A percentile compares a stretch with the other conserved stretches of the same genome.
Conservation (phyloP, 1,139 yeast genomes). For the Geotrichum klebahnii region DNA sequence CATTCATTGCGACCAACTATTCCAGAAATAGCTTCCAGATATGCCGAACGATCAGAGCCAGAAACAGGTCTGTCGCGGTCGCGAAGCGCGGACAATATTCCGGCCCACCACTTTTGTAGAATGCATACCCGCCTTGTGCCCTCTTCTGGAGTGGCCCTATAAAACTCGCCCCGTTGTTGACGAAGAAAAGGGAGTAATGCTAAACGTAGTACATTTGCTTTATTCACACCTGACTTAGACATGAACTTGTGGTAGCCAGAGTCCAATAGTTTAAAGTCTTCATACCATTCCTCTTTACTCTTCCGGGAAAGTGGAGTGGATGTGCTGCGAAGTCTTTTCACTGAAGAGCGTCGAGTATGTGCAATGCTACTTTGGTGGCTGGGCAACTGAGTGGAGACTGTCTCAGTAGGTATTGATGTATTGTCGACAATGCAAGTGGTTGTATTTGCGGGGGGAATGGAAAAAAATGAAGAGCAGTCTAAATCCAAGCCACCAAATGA, state of each 20-base stretch:
- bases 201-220: conserved; percentile 64
- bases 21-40: conserved; percentile 68
- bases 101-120: conserved; percentile 64
- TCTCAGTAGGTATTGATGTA: neutral
- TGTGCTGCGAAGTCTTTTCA: conserved; percentile 5
- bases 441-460: conserved; percentile 2
- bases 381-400: neutral
- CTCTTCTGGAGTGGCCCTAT: conserved; percentile 21
- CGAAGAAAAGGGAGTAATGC: conserved; percentile 65
- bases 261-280: conserved; percentile 31
- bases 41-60: conserved; percentile 60
- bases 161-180: conserved; percentile 28
- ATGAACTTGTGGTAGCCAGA: conserved; percentile 32
- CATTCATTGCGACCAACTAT: conserved; percentile 64
- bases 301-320: conserved; percentile 8
- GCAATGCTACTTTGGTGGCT: neutral
- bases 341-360: conserved; percentile 12
- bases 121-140: conserved; percentile 34
- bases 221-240: conserved; percentile 51
- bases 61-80: conserved; percentile 39
- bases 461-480: conserved; percentile 5
- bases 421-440: neutral
- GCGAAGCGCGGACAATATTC: conserved; percentile 47
- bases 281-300: conserved; percentile 13
- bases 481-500: conserved; percentile 11